A percentile compares a stretch with the other conserved stretches of the same genome.
Evolutionary conservation across 495 filamentous ascomycete genomes (phyloP).

Genomic region (Penicillium odoratum): DNA sequence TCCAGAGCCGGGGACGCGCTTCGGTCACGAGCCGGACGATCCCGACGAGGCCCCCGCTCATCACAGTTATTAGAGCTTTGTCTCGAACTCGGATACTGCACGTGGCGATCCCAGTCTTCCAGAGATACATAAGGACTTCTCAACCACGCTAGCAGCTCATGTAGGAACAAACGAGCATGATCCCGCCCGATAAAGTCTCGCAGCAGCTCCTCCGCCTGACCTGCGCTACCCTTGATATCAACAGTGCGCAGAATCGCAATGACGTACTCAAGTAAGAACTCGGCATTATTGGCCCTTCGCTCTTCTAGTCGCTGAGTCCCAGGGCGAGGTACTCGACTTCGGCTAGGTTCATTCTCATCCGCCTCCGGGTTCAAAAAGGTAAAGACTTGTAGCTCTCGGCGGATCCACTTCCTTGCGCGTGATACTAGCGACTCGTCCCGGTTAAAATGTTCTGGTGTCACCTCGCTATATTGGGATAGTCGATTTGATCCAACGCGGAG

Average conservation of each 20-base stretch:
- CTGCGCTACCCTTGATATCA: constrained; percentile 81
- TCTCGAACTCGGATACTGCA: constrained; percentile 58
- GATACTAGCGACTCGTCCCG: constrained; percentile 67
- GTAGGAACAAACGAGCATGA: constrained; percentile 77
- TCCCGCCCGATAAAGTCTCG: constrained; percentile 79
- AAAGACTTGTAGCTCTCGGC: constrained; percentile 87
- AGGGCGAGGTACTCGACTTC: constrained; percentile 27
- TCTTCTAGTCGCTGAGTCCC: constrained; percentile 39
- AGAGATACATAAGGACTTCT: constrained; percentile 71
- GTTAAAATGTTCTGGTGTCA: constrained; percentile 67
- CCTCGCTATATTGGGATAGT: constrained; percentile 71
- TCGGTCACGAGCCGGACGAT: constrained; percentile 8
- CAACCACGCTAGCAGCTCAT: constrained; percentile 80
- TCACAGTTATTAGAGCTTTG: background rate
- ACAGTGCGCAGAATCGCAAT: constrained; percentile 86
- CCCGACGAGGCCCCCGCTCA: background rate
- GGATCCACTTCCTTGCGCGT: constrained; percentile 82
- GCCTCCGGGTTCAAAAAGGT: constrained; percentile 60
- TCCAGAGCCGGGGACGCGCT: constrained; percentile 29
- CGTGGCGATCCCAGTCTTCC: constrained; percentile 77
- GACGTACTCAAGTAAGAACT: constrained; percentile 88
- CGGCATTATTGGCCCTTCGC: constrained; percentile 70
- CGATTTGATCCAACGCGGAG: constrained; percentile 85
- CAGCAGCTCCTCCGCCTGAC: constrained; percentile 87
- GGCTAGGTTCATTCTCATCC: constrained; percentile 20